phyloP scores from a whole-genome alignment of 176 grass and related monocot species.

The Bromus sterilis region DNA sequence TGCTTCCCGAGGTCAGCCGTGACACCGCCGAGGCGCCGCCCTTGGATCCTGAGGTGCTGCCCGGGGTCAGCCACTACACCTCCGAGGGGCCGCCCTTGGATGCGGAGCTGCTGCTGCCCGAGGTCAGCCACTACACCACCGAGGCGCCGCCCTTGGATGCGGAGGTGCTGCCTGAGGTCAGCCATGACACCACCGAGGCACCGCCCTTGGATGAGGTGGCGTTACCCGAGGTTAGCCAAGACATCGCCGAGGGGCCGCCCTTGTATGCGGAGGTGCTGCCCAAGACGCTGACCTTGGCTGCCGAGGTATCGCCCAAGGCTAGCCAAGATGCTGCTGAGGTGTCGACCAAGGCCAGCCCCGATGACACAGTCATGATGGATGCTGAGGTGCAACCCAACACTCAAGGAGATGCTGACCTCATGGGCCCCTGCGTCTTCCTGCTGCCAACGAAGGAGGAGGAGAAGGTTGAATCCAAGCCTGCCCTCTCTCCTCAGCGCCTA shows the following conservation, averaged over 20 bases:
- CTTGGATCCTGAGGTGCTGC: neutral
- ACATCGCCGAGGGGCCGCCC: neutral
- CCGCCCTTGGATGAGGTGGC: neutral
- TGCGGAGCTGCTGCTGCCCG: neutral
- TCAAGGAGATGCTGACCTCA: neutral
- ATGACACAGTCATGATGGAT: too few species aligned
- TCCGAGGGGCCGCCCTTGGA: neutral
- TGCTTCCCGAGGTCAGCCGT: too few species aligned
- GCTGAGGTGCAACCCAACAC: neutral
- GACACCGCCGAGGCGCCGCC: neutral
- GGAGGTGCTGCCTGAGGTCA: neutral
- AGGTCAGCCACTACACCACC: neutral
- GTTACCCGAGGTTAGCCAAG: neutral
- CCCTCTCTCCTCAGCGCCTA: neutral
- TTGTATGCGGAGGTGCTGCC: neutral
- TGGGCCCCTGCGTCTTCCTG: neutral
- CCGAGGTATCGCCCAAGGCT: neutral
- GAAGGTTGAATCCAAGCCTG: neutral
- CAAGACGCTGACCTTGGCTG: neutral
- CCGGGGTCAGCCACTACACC: neutral
- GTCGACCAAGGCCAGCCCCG: too few species aligned
- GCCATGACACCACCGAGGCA: neutral
- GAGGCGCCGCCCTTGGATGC: neutral
- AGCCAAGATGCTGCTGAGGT: too few species aligned
- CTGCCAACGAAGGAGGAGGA: neutral